These are phyloP conservation scores for Pisolithus orientalis DNA, from an alignment of 768 basidiomycete species.

Conservation along the genomic window DNA sequence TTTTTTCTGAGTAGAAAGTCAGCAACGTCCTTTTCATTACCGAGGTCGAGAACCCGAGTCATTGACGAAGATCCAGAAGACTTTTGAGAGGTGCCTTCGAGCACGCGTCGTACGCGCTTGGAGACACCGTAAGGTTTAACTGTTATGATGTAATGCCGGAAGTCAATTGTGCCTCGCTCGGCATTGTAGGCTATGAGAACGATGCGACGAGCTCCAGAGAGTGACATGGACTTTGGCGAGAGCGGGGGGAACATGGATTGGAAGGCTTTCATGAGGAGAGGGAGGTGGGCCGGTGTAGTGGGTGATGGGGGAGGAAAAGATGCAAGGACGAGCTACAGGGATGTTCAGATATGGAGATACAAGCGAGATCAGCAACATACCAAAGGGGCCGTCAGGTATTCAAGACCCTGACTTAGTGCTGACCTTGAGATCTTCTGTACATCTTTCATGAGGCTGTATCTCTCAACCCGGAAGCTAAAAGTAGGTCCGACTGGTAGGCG, in stretches of 20 bases:
- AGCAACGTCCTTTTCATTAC: constrained; percentile 89
- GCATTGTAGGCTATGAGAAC: constrained; percentile 90
- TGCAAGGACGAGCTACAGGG: constrained; percentile 77
- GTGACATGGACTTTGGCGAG: constrained; percentile 67
- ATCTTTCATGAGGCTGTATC: constrained; percentile 90
- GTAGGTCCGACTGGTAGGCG: constrained; percentile 89
- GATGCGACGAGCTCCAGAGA: constrained; percentile 88
- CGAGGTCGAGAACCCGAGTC: constrained; percentile 62
- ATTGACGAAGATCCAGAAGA: constrained; percentile 16
- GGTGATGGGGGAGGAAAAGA: constrained; percentile 76
- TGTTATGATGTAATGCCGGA: constrained; percentile 92
- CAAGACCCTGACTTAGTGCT: constrained; percentile 73
- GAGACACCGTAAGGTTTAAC: constrained; percentile 94
- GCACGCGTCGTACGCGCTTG: constrained; percentile 78
- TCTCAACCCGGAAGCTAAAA: constrained; percentile 84
- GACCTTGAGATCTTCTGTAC: constrained; percentile 58
- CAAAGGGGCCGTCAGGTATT: constrained; percentile 88
- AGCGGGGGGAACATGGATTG: constrained; percentile 96
- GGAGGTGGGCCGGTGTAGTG: constrained; percentile 73
- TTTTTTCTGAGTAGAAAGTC: constrained; percentile 81
- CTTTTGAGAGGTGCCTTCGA: constrained; percentile 52
- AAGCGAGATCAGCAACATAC: constrained; percentile 38
- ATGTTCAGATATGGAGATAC: neutral
- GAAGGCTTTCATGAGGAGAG: constrained; percentile 92
- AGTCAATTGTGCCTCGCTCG: constrained; percentile 79